Base-by-base conservation (phyloP, 148 eudicot genomes). In the Rhododendron molle region DNA sequence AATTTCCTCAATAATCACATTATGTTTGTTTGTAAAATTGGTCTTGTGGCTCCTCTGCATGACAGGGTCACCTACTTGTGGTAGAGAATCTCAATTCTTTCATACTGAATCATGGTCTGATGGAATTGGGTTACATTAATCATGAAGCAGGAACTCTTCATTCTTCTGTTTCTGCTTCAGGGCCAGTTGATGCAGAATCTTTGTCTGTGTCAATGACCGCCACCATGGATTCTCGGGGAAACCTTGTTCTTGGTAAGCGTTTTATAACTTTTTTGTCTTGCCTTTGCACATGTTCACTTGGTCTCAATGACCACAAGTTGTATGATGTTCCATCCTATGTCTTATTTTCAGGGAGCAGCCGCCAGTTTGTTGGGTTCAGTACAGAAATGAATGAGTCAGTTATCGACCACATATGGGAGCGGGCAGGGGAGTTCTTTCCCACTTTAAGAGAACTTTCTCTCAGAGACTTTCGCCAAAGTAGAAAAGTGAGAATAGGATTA, bases 121-220 rank as follows among this genome's bases (percentile, higher is more conserved):
- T 97, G 99, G 99, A 97, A 92, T 93, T 78, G 12, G 96, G 98
- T 54, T 97, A 97, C 76, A 87, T 91, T 81, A 86, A 89, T 88
- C 98, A 93, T 89, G 87, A 90, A 90, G 73, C 81, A 80, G 84
- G 90, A 12, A 71, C 88, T 80, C 85, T 90, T 23, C 52, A 81
- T 56, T 81, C 92, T 46, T 47, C 74, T 44, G 62, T 65, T 83
- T 86, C 93, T 87, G 92, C 89, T 88, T 67, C 89, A 76, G 85
- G 81, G 54, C 50, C 84, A 50, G 86, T 77, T 86, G 71, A 83
- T 88, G 93, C 93, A 34, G 88, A 87, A 40, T 54, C 89, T 76
- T 69, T 90, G 65, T 97, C 98, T 82, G 81, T 97, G 80, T 97
- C 99, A 81, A 97, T 95, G 99, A 91, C 97, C 38, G 99, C 98